Base-by-base conservation (phyloP, 2,329 filamentous ascomycete genomes). In the Penicillium sp. region DNA sequence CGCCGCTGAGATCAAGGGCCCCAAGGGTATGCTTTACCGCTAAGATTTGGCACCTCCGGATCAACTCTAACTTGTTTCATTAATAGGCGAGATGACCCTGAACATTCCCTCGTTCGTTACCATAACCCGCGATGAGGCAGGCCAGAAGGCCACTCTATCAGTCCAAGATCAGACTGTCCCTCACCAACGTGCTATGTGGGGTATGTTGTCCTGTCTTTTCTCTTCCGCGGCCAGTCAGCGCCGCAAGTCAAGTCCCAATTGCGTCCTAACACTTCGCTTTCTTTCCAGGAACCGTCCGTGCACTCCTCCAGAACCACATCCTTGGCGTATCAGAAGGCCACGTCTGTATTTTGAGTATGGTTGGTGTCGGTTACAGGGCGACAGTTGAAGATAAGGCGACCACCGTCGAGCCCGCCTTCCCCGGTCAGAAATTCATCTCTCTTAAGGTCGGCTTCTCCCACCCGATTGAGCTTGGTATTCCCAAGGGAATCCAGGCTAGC, bases 361-460 rank as follows among this genome's bases (percentile, higher is more conserved):
- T 97, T 25, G 93, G 93, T 65, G 93, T 99, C 51, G 93, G 93
- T 53, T 99, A 96, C 79, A 82, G 92, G 72, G 93, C 93, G 13
- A 87, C 83, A 3, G 80, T 99, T 60, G 91, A 97, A 71, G 75
- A 84, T 50, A 85, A 80, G 33, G 87, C 87, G 19, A 82, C 76
- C 29, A 89, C 86, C 52, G 83, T 79, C 38, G 53, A 62, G 40
- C 71, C 87, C 52, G 78, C 84, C 65, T 96, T 85, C 66, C 82
- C 83, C 0, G 90, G 87, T 35, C 91, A 96, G 73, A 81, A 89
- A 67, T 95, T 95, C 63, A 85, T 99, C 35, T 89, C 87, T 55
- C 77, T 99, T 58, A 97, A 97, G 79, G 88, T 99, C 47, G 93
- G 93, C 50, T 99, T 90, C 74, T 95, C 92, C 55, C 93, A 99